phyloP scores from a whole-genome alignment of 169 alveolate genomes.

The Cyclospora cayetanensis region DNA sequence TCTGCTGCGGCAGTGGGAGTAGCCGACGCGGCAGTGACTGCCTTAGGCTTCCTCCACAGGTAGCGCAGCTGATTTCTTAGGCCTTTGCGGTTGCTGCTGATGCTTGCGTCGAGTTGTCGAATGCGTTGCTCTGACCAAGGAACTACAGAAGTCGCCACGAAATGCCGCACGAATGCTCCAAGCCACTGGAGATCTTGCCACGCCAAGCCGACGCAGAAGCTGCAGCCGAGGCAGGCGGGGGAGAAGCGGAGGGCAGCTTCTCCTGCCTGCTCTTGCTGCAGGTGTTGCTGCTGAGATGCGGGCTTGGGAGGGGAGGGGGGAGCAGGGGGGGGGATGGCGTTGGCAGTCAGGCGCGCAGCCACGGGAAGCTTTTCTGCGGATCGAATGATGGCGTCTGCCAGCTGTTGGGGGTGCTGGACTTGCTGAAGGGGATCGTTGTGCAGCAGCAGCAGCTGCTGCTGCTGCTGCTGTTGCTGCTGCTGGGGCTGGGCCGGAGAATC shows the following conservation, averaged over 20 bases:
- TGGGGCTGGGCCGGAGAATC: not conserved
- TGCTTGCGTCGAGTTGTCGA: constrained; percentile 63
- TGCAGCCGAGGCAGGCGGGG: constrained; percentile 32
- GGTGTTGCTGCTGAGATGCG: not conserved
- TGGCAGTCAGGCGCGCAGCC: not conserved
- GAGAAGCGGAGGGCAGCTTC: not conserved
- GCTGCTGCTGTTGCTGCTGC: not conserved
- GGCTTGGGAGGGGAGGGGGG: not conserved
- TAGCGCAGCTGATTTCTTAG: constrained; percentile 58
- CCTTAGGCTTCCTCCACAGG: constrained; percentile 67
- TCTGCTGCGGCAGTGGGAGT: not conserved
- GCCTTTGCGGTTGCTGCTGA: constrained; percentile 49
- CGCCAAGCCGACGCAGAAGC: constrained; percentile 49
- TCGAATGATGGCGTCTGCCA: not conserved
- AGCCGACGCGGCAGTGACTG: not conserved
- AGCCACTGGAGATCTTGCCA: constrained; percentile 50
- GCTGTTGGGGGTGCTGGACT: too few relatives aligned
- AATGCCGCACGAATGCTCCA: constrained; percentile 28
- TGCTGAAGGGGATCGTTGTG: too few relatives aligned
- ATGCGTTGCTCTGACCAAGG: constrained; percentile 67
- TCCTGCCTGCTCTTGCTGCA: not conserved
- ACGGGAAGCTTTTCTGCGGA: not conserved
- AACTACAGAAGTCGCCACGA: constrained; percentile 15
- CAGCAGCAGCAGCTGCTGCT: not conserved
- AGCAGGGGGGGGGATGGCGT: not conserved